Conservation (phyloP, 2,329 filamentous ascomycete species). For the Trichoderma pleuroti region DNA sequence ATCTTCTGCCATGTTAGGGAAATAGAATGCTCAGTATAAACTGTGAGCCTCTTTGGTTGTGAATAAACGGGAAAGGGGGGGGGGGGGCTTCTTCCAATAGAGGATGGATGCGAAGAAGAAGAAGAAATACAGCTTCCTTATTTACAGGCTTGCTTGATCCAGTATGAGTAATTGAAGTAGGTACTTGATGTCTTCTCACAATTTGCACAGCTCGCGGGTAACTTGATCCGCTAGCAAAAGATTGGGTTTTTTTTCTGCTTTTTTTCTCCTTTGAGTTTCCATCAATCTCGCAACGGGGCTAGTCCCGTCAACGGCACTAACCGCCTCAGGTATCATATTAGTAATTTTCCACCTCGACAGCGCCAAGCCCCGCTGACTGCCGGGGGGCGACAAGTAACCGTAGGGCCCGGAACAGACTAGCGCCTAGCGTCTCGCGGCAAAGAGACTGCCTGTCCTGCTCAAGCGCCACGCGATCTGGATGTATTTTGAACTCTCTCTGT, state of each 20-base stretch:
- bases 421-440: conserved; percentile 21
- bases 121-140: background rate
- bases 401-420: conserved; percentile 19
- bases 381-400: conserved; percentile 7
- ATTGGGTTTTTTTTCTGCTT: background rate
- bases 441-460: conserved; percentile 10
- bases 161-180: background rate
- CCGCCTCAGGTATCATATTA: background rate
- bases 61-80: background rate
- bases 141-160: background rate
- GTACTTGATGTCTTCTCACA: background rate
- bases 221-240: background rate
- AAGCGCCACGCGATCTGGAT: conserved; percentile 25
- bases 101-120: background rate
- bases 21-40: background rate
- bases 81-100: background rate
- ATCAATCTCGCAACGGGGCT: background rate
- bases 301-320: background rate
- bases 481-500: conserved; percentile 21
- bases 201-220: conserved; percentile 11
- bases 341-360: background rate
- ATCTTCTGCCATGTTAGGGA: conserved; percentile 33
- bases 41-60: background rate
- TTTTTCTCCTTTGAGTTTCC: background rate
- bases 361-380: background rate